These are phyloP conservation scores for Spirogloea muscicola DNA, from an alignment of 139 green algal species.

Conservation along the genomic window DNA sequence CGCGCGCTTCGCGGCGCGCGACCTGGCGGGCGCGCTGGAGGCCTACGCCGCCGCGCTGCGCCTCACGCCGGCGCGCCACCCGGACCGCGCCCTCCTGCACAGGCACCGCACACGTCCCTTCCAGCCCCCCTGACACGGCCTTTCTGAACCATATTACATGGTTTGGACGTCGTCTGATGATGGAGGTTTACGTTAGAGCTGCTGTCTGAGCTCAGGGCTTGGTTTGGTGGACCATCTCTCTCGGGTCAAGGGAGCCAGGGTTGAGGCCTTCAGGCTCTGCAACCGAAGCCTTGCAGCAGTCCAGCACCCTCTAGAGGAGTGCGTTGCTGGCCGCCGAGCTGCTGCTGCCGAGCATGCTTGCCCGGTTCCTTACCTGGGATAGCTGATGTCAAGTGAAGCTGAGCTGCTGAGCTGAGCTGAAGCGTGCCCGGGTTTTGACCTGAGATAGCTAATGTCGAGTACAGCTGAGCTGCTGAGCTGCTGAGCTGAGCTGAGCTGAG, in stretches of 20 bases:
- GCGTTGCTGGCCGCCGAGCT: too few species aligned
- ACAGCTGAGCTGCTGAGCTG: not conserved
- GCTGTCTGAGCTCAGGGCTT: not conserved
- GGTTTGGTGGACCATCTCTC: not conserved
- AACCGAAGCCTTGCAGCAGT: too few species aligned
- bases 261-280: too few species aligned
- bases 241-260: not conserved
- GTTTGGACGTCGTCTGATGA: not conserved
- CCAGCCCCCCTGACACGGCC: not conserved
- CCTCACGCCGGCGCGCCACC: slow-evolving; percentile 7
- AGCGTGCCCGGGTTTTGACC: not conserved
- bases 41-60: slow-evolving; percentile 17
- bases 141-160: not conserved
- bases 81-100: slow-evolving; percentile 27
- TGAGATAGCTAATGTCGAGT: not conserved
- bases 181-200: not conserved
- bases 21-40: slow-evolving; percentile 21
- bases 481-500: not conserved
- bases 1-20: slow-evolving; percentile 6
- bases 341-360: too few species aligned
- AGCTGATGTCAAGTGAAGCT: too few species aligned
- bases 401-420: too few species aligned
- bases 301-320: too few species aligned
- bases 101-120: slow-evolving; percentile 4
- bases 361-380: too few species aligned